Percentiles rank a stretch among this genome's conserved stretches.
Evolutionary conservation across 2,329 filamentous ascomycete species (phyloP).

Genomic region (Myotisia sp.): DNA sequence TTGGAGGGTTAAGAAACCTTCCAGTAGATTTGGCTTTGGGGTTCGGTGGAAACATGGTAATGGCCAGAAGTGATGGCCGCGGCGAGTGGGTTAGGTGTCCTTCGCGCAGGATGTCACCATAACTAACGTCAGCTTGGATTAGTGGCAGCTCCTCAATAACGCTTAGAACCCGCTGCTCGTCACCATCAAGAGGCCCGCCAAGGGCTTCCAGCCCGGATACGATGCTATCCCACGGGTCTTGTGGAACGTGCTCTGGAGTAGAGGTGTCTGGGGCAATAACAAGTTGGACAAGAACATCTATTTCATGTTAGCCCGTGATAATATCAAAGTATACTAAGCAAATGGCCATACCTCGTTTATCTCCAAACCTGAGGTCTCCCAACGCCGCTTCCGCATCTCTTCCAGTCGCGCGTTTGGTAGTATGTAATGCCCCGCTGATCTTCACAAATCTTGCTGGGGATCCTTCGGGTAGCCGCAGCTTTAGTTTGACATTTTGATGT

Average conservation of each 20-base stretch:
- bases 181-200: conserved; percentile 71
- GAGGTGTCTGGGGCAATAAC: conserved; percentile 79
- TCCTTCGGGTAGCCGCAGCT: conserved; percentile 83
- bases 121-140: conserved; percentile 85
- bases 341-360: conserved; percentile 52
- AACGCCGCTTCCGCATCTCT: conserved; percentile 85
- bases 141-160: conserved; percentile 91
- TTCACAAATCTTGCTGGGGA: conserved; percentile 98
- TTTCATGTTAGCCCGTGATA: conserved; percentile 9
- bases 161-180: conserved; percentile 67
- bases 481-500: conserved; percentile 96
- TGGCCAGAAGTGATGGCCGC: conserved; percentile 77
- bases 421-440: conserved; percentile 89
- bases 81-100: conserved; percentile 74
- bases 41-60: conserved; percentile 71
- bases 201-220: conserved; percentile 90
- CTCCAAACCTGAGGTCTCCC: conserved; percentile 85
- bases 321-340: not conserved
- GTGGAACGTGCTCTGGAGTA: conserved; percentile 67
- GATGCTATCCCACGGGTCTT: conserved; percentile 94
- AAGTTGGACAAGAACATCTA: conserved; percentile 83
- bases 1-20: conserved; percentile 53
- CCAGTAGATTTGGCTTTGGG: conserved; percentile 46
- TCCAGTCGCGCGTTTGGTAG: conserved; percentile 88
- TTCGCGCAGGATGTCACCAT: conserved; percentile 84